Percentiles rank a stretch among this genome's conserved stretches.
phyloP scores from a whole-genome alignment of 768 basidiomycete genomes.

The Tricholoma saponaceum region DNA sequence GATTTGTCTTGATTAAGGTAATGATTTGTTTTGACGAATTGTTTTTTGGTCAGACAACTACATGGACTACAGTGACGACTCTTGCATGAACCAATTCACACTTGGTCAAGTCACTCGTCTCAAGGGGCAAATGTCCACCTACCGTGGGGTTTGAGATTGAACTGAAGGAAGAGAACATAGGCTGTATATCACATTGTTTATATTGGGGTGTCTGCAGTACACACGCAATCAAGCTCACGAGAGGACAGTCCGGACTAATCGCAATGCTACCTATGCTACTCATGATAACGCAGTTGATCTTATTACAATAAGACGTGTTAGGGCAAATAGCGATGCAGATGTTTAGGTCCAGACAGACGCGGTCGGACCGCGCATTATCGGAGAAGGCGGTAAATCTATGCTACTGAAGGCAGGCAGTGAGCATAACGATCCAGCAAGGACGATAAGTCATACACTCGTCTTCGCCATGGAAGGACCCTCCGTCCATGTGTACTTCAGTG shows the following conservation, averaged over 20 bases:
- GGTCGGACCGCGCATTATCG: not conserved
- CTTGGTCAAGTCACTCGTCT: slow-evolving; percentile 39
- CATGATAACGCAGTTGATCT: not conserved
- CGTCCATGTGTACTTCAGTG: slow-evolving; percentile 72
- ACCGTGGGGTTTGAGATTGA: slow-evolving; percentile 33
- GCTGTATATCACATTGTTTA: not conserved
- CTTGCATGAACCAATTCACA: slow-evolving; percentile 49
- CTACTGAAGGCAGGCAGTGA: not conserved
- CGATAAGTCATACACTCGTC: not conserved
- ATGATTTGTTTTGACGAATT: not conserved
- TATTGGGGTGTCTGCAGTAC: not conserved
- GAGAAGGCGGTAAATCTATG: not conserved
- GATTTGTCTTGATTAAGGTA: not conserved
- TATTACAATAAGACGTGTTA: not conserved
- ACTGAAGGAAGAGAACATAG: not conserved
- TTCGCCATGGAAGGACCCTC: slow-evolving; percentile 46
- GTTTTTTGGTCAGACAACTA: slow-evolving; percentile 35
- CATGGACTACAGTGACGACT: slow-evolving; percentile 52
- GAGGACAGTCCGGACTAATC: not conserved
- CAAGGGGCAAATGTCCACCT: slow-evolving; percentile 38
- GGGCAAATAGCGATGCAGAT: not conserved
- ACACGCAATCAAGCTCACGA: not conserved
- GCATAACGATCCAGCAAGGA: not conserved
- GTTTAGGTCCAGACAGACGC: not conserved
- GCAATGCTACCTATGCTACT: not conserved